Percentiles rank a stretch among this genome's conserved stretches.
Evolutionary conservation across 2,329 filamentous ascomycete genomes (phyloP).

Genomic region (Myriosclerotinia scirpicola): DNA sequence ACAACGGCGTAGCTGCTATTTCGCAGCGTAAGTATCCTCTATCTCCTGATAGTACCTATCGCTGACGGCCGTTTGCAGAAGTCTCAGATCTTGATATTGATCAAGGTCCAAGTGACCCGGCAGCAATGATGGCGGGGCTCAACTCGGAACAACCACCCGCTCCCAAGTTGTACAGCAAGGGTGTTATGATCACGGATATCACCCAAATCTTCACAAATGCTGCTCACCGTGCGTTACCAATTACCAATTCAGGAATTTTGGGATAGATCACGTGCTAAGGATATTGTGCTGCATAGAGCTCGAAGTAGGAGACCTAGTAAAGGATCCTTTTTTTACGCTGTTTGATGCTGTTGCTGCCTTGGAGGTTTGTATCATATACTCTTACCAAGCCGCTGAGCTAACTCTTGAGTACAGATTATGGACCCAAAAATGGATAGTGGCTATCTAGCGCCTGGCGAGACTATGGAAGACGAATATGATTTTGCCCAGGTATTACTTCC

Average conservation of each 20-base stretch:
- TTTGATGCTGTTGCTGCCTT: slow-evolving; percentile 91
- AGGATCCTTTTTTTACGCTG: slow-evolving; percentile 90
- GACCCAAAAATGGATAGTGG: slow-evolving; percentile 99
- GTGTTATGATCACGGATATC: slow-evolving; percentile 58
- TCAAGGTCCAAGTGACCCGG: slow-evolving; percentile 31
- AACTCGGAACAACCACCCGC: slow-evolving; percentile 36
- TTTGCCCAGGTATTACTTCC: slow-evolving; percentile 66
- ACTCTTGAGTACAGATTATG: slow-evolving; percentile 71
- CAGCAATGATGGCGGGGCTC: slow-evolving; percentile 33
- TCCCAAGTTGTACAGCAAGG: slow-evolving; percentile 43
- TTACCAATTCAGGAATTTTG: slow-evolving; percentile 15
- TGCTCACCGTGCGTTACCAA: slow-evolving; percentile 49
- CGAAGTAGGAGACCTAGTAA: slow-evolving; percentile 77
- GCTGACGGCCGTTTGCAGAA: slow-evolving; percentile 33
- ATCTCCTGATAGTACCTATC: not conserved
- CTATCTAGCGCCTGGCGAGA: slow-evolving; percentile 72
- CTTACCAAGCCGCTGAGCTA: not conserved
- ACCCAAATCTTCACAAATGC: slow-evolving; percentile 56
- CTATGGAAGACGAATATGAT: slow-evolving; percentile 82
- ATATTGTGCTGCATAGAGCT: slow-evolving; percentile 56
- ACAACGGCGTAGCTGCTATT: slow-evolving; percentile 32
- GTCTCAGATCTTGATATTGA: slow-evolving; percentile 36
- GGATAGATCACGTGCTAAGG: slow-evolving; percentile 35
- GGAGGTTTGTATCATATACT: slow-evolving; percentile 53
- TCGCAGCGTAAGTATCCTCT: slow-evolving; percentile 31